Conservation (phyloP, 495 filamentous ascomycete species). For the Penicillium nucicola region DNA sequence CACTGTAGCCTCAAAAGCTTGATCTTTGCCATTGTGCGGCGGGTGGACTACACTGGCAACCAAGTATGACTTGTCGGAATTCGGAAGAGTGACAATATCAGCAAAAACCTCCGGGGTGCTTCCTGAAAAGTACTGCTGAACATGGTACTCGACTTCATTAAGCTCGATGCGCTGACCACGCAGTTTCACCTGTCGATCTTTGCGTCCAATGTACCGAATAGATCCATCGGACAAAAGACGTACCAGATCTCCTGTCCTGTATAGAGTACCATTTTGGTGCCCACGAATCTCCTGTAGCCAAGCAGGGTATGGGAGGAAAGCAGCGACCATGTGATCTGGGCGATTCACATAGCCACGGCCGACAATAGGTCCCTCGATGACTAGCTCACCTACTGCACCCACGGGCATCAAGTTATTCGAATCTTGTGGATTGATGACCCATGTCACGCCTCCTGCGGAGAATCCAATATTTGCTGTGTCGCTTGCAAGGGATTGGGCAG, state of each 20-base stretch:
- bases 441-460: background rate
- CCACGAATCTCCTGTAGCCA: background rate
- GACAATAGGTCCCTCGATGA: conserved; percentile 8
- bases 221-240: background rate
- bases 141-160: background rate
- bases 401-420: conserved; percentile 13
- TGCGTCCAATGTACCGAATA: background rate
- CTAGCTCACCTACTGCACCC: conserved; percentile 1
- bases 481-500: background rate
- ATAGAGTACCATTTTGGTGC: background rate
- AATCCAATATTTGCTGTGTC: background rate
- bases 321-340: background rate
- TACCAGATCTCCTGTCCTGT: background rate
- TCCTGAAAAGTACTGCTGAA: background rate
- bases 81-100: background rate
- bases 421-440: conserved; percentile 19
- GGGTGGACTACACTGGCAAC: background rate
- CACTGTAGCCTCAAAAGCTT: background rate
- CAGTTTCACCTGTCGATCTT: conserved; percentile 1
- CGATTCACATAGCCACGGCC: conserved; percentile 3
- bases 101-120: background rate
- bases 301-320: background rate
- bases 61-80: background rate
- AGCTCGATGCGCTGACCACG: background rate
- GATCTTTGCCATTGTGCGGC: background rate